These are phyloP conservation scores for Phytophthora europaea DNA, from an alignment of 352 stramenopile genomes.

Conservation along the genomic window DNA sequence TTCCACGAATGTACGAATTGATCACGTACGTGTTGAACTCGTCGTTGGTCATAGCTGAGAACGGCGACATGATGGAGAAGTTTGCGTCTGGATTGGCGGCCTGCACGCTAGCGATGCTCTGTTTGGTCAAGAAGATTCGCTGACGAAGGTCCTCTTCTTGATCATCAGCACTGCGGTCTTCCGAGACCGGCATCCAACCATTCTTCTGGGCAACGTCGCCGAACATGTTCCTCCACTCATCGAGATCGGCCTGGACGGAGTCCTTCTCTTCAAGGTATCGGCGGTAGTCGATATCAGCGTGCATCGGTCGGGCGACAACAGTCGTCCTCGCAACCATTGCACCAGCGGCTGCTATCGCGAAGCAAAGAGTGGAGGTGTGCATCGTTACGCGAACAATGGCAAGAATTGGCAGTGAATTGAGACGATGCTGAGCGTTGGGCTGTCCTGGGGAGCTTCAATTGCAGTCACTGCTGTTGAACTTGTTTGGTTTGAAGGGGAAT, in stretches of 20 bases:
- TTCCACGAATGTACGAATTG: slow-evolving; percentile 49
- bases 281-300: slow-evolving; percentile 56
- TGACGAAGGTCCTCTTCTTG: slow-evolving; percentile 57
- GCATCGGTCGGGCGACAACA: slow-evolving; percentile 42
- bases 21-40: slow-evolving; percentile 56
- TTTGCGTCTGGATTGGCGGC: slow-evolving; percentile 49
- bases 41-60: slow-evolving; percentile 49
- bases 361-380: slow-evolving; percentile 21
- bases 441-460: slow-evolving; percentile 16
- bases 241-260: slow-evolving; percentile 44
- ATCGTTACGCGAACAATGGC: slow-evolving; percentile 1
- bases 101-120: slow-evolving; percentile 45
- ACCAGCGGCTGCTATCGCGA: slow-evolving; percentile 9
- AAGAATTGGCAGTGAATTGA: neutral
- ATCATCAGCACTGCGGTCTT: slow-evolving; percentile 47
- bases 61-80: slow-evolving; percentile 69
- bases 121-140: slow-evolving; percentile 62
- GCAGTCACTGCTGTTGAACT: slow-evolving; percentile 18
- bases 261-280: slow-evolving; percentile 58
- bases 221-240: slow-evolving; percentile 49
- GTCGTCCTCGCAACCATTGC: slow-evolving; percentile 3
- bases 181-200: slow-evolving; percentile 44
- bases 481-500: slow-evolving; percentile 27
- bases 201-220: slow-evolving; percentile 44
- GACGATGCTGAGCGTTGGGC: neutral